Evolutionary conservation across 2,329 filamentous ascomycete genomes (phyloP), one percentile per base, ranked within the genome.

Genomic region (Aspergillus uvarum): DNA sequence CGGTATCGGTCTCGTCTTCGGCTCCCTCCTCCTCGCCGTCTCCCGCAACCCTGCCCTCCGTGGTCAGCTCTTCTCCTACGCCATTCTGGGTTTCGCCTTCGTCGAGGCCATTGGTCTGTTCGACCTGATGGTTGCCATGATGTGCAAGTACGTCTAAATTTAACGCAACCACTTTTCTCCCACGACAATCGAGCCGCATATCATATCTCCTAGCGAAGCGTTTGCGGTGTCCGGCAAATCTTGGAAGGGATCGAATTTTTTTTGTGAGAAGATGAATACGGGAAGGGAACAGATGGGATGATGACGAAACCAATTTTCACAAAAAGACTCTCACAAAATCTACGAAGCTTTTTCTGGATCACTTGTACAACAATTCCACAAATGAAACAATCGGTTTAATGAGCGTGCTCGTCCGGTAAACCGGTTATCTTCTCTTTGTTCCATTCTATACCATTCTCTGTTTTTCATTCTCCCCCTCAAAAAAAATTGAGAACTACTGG

Each of bases 31-130:
- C 78, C 88, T 90, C 82, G 88, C 88, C 83, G 91, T 95, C 80
- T 90, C 91, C 85, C 91, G 91, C 85, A 96, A 96, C 90, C 91
- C 91, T 77, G 90, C 89, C 78, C 90, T 96, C 84, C 89, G 91
- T 84, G 91, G 91, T 80, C 92, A 96, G 87, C 91, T 96, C 77
- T 96, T 95, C 90, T 91, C 90, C 72, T 94, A 95, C 84, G 91
- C 91, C 87, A 94, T 95, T 90, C 85, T 95, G 78, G 91, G 91
- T 85, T 95, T 95, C 85, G 91, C 91, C 79, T 95, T 95, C 89
- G 91, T 93, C 81, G 91, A 95, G 81, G 91, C 91, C 83, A 76
- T 76, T 60, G 74, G 74, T 89, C 87, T 91, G 77, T 91, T 91
- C 88, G 89, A 91, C 77, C 88, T 91, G 77, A 92, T 92, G 89